Evolutionary conservation across 1,284 basidiomycete genomes (phyloP), one percentile per base, ranked within the genome.

Genomic region (Leccinum pachyderme): DNA sequence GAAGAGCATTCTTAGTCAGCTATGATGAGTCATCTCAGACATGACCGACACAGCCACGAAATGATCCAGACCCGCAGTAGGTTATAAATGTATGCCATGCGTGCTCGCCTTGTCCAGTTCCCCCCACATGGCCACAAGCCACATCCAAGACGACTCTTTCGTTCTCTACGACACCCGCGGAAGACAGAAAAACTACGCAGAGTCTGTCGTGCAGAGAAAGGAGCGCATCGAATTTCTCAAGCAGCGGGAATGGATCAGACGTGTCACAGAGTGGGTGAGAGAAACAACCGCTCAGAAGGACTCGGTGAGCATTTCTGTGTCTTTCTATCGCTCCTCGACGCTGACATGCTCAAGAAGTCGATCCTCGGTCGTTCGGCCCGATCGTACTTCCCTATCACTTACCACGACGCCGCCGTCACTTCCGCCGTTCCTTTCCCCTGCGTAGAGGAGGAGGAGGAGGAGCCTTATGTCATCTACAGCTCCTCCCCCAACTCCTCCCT

Each of bases 221-320:
- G 72, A 73, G 5, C 69, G 72, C 51, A 68, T 73, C 58, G 71
- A 72, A 35, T 71, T 71, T 51, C 56, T 71, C 45, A 71, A 66
- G 37, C 67, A 63, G 49, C 63, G 69, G 25, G 69, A 71, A 29
- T 73, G 72, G 71, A 53, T 72, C 1, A 57, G 69, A 13, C 72
- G 69, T 22, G 71, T 71, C 59, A 61, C 71, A 1, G 71, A 72
- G 57, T 73, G 72, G 72, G 70, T 73, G 0, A 69, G 61, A 25
- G 61, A 70, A 32, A 71, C 71, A 3, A 71, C 54, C n/a, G 62
- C 63, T 1, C 70, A 64, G 37, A 67, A 72, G 9, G 59, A 62
- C 22, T 18, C 45, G 1, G 70, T 71, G 3, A 37, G 12, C 11
- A 13, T 6, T 5, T 9, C 2, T 22, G 8, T 7, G 0, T 18